A percentile compares a stretch with the other conserved stretches of the same genome.
These are phyloP conservation scores for Stagonosporopsis vannaccii DNA, from an alignment of 2,329 filamentous ascomycete genomes.

Conservation along the genomic window DNA sequence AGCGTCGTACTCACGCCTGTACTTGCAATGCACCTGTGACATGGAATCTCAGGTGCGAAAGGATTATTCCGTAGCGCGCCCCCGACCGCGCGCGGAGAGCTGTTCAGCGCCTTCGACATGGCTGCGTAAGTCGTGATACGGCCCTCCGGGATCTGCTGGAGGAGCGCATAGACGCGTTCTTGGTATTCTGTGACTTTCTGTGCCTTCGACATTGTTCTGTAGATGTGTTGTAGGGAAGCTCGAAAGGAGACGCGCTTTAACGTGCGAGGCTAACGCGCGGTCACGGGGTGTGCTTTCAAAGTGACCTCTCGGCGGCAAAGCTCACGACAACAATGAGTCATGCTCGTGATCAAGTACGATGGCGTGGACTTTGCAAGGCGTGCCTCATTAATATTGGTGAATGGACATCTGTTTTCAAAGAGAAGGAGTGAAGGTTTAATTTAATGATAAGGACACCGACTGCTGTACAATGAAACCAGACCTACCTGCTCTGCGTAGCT, in stretches of 20 bases:
- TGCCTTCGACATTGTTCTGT: slow-evolving; percentile 28
- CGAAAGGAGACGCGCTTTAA: slow-evolving; percentile 13
- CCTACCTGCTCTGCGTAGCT: neutral
- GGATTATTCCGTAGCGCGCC: slow-evolving; percentile 80
- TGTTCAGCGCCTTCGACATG: slow-evolving; percentile 71
- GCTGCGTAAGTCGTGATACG: slow-evolving; percentile 79
- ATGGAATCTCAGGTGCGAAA: slow-evolving; percentile 82
- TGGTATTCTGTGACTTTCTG: slow-evolving; percentile 47
- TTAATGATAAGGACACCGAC: neutral
- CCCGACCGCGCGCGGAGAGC: slow-evolving; percentile 78
- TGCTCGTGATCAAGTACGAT: neutral
- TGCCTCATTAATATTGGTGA: neutral
- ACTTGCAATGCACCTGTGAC: slow-evolving; percentile 79
- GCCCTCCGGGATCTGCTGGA: slow-evolving; percentile 79
- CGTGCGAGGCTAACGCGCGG: slow-evolving; percentile 26
- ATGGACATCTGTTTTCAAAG: too few relatives aligned
- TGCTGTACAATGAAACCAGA: too few relatives aligned
- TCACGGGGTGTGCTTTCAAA: slow-evolving; percentile 46
- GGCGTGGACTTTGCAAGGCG: neutral
- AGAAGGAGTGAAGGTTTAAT: neutral
- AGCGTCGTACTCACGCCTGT: slow-evolving; percentile 61
- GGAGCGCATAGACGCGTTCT: slow-evolving; percentile 68
- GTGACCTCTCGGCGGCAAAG: slow-evolving; percentile 32
- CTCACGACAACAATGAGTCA: neutral
- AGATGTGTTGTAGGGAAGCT: neutral